Conservation (phyloP, 768 basidiomycete species). For the Postia placenta region DNA sequence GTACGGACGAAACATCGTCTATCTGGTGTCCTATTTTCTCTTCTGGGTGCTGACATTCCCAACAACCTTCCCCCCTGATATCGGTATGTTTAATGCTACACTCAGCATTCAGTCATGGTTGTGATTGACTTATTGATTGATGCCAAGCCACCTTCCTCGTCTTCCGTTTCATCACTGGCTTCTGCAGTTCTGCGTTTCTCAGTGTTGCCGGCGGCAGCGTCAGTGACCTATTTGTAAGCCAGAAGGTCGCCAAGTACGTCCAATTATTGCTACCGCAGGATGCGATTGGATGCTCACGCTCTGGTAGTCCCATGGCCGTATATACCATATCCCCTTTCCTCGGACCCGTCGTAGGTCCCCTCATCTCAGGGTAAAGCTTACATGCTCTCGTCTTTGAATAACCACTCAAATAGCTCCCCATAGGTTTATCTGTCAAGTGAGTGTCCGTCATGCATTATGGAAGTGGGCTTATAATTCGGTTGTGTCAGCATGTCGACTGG, state of each 20-base stretch:
- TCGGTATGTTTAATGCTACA: slow-evolving; percentile 37
- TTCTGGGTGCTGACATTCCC: slow-evolving; percentile 66
- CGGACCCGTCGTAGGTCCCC: slow-evolving; percentile 50
- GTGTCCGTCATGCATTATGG: neutral
- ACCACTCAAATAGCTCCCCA: neutral
- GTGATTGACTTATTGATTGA: neutral
- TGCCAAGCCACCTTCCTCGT: slow-evolving; percentile 51
- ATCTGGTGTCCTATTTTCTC: slow-evolving; percentile 50
- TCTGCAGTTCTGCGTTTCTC: slow-evolving; percentile 51
- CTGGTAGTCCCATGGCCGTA: slow-evolving; percentile 53
- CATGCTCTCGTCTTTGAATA: neutral
- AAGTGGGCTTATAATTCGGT: neutral
- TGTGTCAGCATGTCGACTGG: slow-evolving; percentile 48
- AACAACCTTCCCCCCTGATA: slow-evolving; percentile 66
- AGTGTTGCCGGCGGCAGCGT: slow-evolving; percentile 59
- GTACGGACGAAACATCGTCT: slow-evolving; percentile 57
- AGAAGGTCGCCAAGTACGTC: slow-evolving; percentile 55
- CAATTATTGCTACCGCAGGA: too few species aligned
- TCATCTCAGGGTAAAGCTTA: slow-evolving; percentile 47
- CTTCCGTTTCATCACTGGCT: slow-evolving; percentile 52
- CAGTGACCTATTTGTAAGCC: slow-evolving; percentile 49
- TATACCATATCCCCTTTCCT: slow-evolving; percentile 52
- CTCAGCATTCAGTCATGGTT: neutral
- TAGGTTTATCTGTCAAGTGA: slow-evolving; percentile 56
- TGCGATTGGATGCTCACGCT: too few species aligned